phyloP scores from a whole-genome alignment of 2,329 filamentous ascomycete genomes.

The Trichophaea hybrida region DNA sequence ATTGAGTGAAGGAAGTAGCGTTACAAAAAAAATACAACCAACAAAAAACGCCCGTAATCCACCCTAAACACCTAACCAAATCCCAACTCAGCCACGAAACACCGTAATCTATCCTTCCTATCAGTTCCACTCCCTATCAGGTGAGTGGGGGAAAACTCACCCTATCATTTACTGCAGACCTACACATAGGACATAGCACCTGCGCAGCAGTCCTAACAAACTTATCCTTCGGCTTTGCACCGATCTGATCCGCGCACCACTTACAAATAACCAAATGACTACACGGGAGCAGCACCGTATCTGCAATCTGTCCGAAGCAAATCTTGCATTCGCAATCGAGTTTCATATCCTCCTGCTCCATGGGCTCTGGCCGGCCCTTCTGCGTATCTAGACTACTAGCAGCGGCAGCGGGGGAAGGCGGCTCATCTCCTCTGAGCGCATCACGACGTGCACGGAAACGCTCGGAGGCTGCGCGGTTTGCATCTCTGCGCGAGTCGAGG shows the following conservation, averaged over 20 bases:
- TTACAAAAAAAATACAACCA: no score
- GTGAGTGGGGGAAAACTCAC: background rate
- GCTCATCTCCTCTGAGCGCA: background rate
- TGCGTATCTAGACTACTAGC: constrained; percentile 11
- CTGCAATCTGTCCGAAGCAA: constrained; percentile 20
- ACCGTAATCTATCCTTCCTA: constrained; percentile 9
- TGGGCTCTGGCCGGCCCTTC: constrained; percentile 12
- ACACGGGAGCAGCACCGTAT: constrained; percentile 19
- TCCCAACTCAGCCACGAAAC: constrained; percentile 11
- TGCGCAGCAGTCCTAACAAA: constrained; percentile 6
- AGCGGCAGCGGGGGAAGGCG: no score
- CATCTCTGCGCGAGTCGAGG: constrained; percentile 3
- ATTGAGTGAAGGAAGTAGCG: no score
- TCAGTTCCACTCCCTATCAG: background rate
- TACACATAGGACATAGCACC: constrained; percentile 15
- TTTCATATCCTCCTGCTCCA: constrained; percentile 12
- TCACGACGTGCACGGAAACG: background rate
- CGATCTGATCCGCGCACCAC: constrained; percentile 21
- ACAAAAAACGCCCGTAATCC: background rate
- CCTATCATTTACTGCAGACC: constrained; percentile 13
- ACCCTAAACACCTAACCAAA: background rate
- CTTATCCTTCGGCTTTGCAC: constrained; percentile 3
- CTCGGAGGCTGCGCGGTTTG: background rate
- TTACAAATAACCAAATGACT: constrained; percentile 20
- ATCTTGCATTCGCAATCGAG: constrained; percentile 21